phyloP scores from a whole-genome alignment of 140 eudicot genomes.

The Bidens hawaiensis region DNA sequence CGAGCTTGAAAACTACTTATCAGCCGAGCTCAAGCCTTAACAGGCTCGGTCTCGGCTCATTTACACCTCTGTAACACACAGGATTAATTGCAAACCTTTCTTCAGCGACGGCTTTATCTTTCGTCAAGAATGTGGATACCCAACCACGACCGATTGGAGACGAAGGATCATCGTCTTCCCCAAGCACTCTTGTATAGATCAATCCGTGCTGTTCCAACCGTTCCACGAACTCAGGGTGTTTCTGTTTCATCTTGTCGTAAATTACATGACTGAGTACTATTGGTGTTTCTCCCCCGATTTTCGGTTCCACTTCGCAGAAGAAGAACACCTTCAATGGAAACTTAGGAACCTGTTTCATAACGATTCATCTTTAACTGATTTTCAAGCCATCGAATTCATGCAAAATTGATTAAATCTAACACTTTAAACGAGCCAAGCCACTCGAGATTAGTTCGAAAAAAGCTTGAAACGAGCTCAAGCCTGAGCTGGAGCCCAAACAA shows the following conservation, averaged over 20 bases:
- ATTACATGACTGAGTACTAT: slow-evolving; percentile 40
- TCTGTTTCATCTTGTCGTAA: slow-evolving; percentile 75
- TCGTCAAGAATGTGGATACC: slow-evolving; percentile 82
- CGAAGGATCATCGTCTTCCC: slow-evolving; percentile 81
- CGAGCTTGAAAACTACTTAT: too few species aligned
- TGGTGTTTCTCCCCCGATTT: slow-evolving; percentile 73
- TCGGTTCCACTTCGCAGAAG: slow-evolving; percentile 91
- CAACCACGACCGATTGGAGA: slow-evolving; percentile 95
- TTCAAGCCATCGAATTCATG: slow-evolving; percentile 1
- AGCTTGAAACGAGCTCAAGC: too few species aligned
- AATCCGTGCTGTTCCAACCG: slow-evolving; percentile 67
- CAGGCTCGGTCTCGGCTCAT: too few species aligned
- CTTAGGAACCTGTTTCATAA: slow-evolving; percentile 55
- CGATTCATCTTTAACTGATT: background rate
- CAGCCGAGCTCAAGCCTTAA: too few species aligned
- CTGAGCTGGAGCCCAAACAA: too few species aligned
- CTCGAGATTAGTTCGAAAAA: too few species aligned
- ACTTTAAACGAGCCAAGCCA: too few species aligned
- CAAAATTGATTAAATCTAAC: background rate
- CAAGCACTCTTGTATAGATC: slow-evolving; percentile 68
- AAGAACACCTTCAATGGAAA: slow-evolving; percentile 84
- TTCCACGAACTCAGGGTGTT: slow-evolving; percentile 74
- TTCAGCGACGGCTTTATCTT: slow-evolving; percentile 70
- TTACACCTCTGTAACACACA: background rate
- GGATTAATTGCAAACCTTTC: slow-evolving; percentile 47